Evolutionary conservation across 1,139 yeast species (phyloP).

Genomic region (Hemisphaericaspora subhashii): DNA sequence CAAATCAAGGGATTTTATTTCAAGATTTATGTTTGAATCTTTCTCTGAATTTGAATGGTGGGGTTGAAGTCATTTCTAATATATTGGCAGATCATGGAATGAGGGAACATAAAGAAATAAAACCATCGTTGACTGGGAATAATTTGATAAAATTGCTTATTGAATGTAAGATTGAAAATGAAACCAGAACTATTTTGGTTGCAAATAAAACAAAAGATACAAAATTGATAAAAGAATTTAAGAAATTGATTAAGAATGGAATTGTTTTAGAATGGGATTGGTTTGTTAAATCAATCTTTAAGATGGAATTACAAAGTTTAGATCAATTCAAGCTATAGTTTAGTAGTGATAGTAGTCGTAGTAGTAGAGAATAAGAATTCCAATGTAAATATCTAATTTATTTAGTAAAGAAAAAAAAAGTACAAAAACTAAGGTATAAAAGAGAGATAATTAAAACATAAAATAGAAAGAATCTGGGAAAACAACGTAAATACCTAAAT

Average conservation of each 20-base stretch:
- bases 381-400: background rate
- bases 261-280: constrained; percentile 65
- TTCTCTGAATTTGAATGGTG: constrained; percentile 67
- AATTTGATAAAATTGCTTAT: constrained; percentile 9
- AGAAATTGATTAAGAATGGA: constrained; percentile 20
- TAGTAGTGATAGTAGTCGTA: background rate
- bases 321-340: constrained; percentile 22
- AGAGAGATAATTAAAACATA: constrained; percentile 1
- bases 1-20: constrained; percentile 42
- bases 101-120: constrained; percentile 34
- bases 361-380: background rate
- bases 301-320: constrained; percentile 35
- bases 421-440: background rate
- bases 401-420: no score
- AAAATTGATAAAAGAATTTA: constrained; percentile 43
- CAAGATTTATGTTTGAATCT: constrained; percentile 52
- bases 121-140: constrained; percentile 14
- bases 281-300: constrained; percentile 62
- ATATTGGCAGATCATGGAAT: constrained; percentile 70
- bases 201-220: constrained; percentile 46
- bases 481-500: constrained; percentile 21
- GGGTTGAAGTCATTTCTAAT: constrained; percentile 56
- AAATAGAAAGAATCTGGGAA: background rate
- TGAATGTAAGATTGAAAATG: constrained; percentile 16
- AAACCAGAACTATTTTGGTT: constrained; percentile 27